Conservation (phyloP, 441 rosid genomes). For the Mallotus japonicus region DNA sequence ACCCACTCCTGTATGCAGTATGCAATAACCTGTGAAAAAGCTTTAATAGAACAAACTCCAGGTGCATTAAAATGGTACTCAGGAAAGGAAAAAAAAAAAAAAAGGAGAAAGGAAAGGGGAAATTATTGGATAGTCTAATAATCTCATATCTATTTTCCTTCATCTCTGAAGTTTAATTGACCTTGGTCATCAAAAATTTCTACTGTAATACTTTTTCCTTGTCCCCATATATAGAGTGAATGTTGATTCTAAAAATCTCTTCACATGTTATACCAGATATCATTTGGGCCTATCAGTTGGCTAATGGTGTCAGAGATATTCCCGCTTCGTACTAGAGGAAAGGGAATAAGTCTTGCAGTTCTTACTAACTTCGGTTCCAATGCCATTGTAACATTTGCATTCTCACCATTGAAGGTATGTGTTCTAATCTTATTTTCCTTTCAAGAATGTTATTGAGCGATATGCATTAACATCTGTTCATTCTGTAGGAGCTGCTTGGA, state of each 20-base stretch:
- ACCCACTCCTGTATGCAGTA: not conserved
- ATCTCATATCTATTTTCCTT: not conserved
- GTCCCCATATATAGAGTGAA: not conserved
- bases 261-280: conserved; percentile 47
- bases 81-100: not conserved
- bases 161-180: not conserved
- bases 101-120: not conserved
- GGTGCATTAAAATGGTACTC: not conserved
- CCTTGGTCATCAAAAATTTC: not conserved
- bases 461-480: conserved; percentile 12
- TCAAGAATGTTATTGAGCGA: conserved; percentile 4
- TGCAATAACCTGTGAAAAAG: not conserved
- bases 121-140: not conserved
- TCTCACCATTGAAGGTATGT: conserved; percentile 81
- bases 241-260: conserved; percentile 13
- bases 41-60: conserved; percentile 1
- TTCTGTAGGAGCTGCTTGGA: conserved; percentile 79
- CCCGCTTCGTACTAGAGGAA: conserved; percentile 76
- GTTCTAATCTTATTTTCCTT: conserved; percentile 5
- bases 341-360: conserved; percentile 94
- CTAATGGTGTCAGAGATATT: conserved; percentile 97
- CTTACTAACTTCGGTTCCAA: conserved; percentile 94
- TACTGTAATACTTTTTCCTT: not conserved
- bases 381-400: conserved; percentile 93
- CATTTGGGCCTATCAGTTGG: conserved; percentile 98